Evolutionary conservation across 2,329 filamentous ascomycete genomes (phyloP), one percentile per base, ranked within the genome.

Genomic region (Beauveria rudraprayagi): DNA sequence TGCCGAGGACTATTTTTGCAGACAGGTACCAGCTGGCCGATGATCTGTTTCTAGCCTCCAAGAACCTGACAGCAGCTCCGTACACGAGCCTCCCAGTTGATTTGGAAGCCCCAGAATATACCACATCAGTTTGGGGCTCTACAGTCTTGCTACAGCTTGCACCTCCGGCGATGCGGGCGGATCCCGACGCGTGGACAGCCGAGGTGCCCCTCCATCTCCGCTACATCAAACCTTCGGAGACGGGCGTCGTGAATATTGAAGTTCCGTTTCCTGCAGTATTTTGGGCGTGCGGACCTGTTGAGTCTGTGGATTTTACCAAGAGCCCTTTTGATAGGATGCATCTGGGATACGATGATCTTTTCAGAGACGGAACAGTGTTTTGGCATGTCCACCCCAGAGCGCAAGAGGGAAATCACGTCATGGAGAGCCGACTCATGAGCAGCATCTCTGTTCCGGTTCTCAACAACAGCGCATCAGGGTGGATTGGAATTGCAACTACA

Each of bases 51-150:
- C 81, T 96, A 34, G 74, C 84, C 3, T 92, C 91, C 1, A 91
- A 96, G 68, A 91, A 95, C 69, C 80, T 97, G 22, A 78, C 81
- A 2, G 78, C 83, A 2, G 76, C 95, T 46, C 85, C 81, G 50
- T 84, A 88, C 65, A 81, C 91, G 16, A 86, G 85, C 28, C 83
- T 89, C 14, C 90, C 91, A 22, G 89, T 92, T 7, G 92, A 97
- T 66, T 86, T 97, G 58, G 93, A 97, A 76, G 92, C 91, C 0
- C 93, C 93, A 1, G 88, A 88, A 67, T 97, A 95, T 78, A 84
- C 87, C 1, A 81, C 91, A 34, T 70, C 81, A 7, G 73, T 80
- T 37, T 97, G 93, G 93, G 93, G 93, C 5, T 92, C 89, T 0
- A 85, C 82, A 17, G 79, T 91, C 17, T 80, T 97, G 5, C 75